These are phyloP conservation scores for Aspergillus steynii DNA, from an alignment of 495 filamentous ascomycete species.

Conservation along the genomic window DNA sequence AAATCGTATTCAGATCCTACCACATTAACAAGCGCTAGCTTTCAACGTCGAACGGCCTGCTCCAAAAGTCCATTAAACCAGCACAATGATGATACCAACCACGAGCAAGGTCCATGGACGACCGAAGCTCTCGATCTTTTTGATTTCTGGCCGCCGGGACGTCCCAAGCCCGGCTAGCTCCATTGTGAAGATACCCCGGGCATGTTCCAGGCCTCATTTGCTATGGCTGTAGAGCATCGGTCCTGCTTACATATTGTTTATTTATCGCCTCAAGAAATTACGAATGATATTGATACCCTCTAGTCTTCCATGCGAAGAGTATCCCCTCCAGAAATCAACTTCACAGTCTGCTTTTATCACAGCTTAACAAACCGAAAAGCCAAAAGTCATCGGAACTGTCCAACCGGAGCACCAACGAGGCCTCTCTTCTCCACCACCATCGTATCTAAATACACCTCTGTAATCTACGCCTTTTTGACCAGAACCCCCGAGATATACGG, in stretches of 20 bases:
- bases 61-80: slow-evolving; percentile 24
- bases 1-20: slow-evolving; percentile 42
- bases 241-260: not conserved
- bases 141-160: slow-evolving; percentile 51
- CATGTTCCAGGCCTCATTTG: not conserved
- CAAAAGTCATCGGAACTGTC: not conserved
- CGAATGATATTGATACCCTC: not conserved
- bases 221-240: not conserved
- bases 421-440: not conserved
- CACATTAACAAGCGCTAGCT: slow-evolving; percentile 20
- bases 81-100: slow-evolving; percentile 11
- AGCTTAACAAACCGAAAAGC: not conserved
- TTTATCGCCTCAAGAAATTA: not conserved
- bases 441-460: not conserved
- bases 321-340: no score
- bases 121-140: slow-evolving; percentile 61
- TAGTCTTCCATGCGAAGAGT: not conserved
- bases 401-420: not conserved
- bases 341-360: not conserved
- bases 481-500: slow-evolving; percentile 59
- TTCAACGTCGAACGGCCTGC: slow-evolving; percentile 15
- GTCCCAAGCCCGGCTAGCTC: slow-evolving; percentile 32
- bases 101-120: slow-evolving; percentile 54
- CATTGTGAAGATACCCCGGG: slow-evolving; percentile 21
- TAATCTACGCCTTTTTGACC: slow-evolving; percentile 40